These are phyloP conservation scores for Jaltomata sinuosa DNA, from an alignment of 257 asterid species.

Conservation along the genomic window DNA sequence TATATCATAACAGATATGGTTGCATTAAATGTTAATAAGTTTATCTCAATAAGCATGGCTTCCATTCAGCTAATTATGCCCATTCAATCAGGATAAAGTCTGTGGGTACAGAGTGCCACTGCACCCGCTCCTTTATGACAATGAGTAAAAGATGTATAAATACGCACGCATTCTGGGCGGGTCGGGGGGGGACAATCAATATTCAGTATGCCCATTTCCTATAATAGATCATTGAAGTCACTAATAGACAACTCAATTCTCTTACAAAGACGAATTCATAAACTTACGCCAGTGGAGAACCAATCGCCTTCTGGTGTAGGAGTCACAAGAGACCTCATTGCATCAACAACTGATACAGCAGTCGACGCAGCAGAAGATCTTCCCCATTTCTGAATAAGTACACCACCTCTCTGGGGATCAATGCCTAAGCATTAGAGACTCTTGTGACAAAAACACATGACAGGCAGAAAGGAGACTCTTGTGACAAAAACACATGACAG, in stretches of 20 bases:
- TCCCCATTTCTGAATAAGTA: conserved; percentile 93
- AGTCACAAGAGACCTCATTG: conserved; percentile 77
- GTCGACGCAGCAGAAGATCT: conserved; percentile 97
- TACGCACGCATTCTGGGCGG: not conserved
- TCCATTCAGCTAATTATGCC: not conserved
- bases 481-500: not conserved
- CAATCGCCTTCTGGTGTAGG: conserved; percentile 94
- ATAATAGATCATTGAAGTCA: not conserved
- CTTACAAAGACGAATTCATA: not conserved
- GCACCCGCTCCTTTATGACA: not conserved
- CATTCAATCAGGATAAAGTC: not conserved
- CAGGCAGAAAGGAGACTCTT: not conserved
- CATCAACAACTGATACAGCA: conserved; percentile 77
- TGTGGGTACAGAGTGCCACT: not conserved
- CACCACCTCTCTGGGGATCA: conserved; percentile 82
- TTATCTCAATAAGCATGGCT: not conserved
- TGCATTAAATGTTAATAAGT: not conserved
- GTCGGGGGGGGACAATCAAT: not conserved
- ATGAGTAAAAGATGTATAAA: not conserved
- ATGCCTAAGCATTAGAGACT: not conserved
- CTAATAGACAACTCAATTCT: not conserved
- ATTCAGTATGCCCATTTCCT: not conserved
- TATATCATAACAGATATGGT: not conserved
- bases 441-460: not conserved
- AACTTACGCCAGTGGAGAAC: conserved; percentile 87